Conservation (phyloP, 2,329 filamentous ascomycete species). For the Pyricularia pennisetigena region DNA sequence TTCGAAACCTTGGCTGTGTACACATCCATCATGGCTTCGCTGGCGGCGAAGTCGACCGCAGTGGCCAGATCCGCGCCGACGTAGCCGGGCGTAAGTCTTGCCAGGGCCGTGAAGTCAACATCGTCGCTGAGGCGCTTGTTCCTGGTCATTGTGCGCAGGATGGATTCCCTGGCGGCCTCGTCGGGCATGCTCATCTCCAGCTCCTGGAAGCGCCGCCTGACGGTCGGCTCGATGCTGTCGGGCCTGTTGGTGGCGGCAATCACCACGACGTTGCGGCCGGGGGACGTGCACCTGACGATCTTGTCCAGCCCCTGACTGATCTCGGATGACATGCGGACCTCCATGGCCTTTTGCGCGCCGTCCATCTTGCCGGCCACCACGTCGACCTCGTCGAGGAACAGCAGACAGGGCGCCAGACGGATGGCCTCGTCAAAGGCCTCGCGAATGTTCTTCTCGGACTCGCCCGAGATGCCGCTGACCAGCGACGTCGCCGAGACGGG, state of each 20-base stretch:
- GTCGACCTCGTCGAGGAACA: constrained; percentile 91
- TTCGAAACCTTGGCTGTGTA: neutral
- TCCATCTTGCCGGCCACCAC: constrained; percentile 82
- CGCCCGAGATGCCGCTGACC: constrained; percentile 79
- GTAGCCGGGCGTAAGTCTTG: constrained; percentile 82
- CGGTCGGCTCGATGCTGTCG: constrained; percentile 71
- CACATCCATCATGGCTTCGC: constrained; percentile 18
- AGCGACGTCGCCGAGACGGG: constrained; percentile 74
- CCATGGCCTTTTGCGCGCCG: constrained; percentile 77
- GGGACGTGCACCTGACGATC: constrained; percentile 59
- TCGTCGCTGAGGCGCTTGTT: constrained; percentile 55
- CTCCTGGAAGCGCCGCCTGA: constrained; percentile 71
- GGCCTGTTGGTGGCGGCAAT: constrained; percentile 85
- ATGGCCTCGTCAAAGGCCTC: constrained; percentile 85
- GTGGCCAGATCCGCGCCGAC: constrained; percentile 81
- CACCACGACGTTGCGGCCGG: constrained; percentile 75
- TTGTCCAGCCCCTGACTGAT: constrained; percentile 82
- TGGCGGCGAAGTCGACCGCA: constrained; percentile 36
- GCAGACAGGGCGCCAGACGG: constrained; percentile 72
- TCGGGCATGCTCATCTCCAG: constrained; percentile 82
- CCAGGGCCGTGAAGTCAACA: constrained; percentile 64
- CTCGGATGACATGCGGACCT: constrained; percentile 76
- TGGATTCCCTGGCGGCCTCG: constrained; percentile 64
- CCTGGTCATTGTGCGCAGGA: constrained; percentile 63
- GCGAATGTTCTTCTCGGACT: constrained; percentile 78